Percentiles rank a stretch among this genome's conserved stretches.
These are phyloP conservation scores for Mangifera indica DNA, from an alignment of 345 rosid genomes.

Conservation along the genomic window DNA sequence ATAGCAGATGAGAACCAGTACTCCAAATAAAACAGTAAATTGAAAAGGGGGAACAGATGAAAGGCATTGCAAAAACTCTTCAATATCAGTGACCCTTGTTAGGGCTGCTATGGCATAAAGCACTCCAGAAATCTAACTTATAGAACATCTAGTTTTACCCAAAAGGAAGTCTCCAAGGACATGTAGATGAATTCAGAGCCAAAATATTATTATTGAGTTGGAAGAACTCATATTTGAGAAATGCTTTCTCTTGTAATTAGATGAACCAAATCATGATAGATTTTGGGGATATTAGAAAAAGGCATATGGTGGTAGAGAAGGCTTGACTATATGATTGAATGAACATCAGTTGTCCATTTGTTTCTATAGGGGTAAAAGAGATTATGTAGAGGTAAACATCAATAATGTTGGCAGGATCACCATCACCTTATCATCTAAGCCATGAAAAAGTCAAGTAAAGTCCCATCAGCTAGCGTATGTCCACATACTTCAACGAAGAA, in stretches of 20 bases:
- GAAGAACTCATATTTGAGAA: background rate
- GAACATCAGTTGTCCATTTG: background rate
- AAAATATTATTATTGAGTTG: background rate
- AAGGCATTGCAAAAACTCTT: background rate
- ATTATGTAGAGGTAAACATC: background rate
- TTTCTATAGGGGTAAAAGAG: background rate
- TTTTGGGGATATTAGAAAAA: background rate
- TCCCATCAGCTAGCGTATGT: too few relatives aligned
- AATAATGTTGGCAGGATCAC: background rate
- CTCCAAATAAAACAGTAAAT: background rate
- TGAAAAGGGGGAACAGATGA: background rate
- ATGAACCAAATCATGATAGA: background rate
- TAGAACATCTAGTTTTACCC: background rate
- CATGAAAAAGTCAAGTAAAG: too few relatives aligned
- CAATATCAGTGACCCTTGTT: background rate
- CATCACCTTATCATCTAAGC: background rate
- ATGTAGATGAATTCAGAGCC: background rate
- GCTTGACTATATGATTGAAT: background rate
- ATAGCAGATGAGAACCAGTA: background rate
- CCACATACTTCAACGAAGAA: too few relatives aligned
- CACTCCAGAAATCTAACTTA: background rate
- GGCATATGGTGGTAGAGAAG: background rate
- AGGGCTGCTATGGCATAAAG: background rate
- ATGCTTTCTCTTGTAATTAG: background rate
- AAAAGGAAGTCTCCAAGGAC: background rate